Evolutionary conservation across 2,329 filamentous ascomycete species (phyloP), one percentile per base, ranked within the genome.

Genomic region (Westerdykella aurantiaca): DNA sequence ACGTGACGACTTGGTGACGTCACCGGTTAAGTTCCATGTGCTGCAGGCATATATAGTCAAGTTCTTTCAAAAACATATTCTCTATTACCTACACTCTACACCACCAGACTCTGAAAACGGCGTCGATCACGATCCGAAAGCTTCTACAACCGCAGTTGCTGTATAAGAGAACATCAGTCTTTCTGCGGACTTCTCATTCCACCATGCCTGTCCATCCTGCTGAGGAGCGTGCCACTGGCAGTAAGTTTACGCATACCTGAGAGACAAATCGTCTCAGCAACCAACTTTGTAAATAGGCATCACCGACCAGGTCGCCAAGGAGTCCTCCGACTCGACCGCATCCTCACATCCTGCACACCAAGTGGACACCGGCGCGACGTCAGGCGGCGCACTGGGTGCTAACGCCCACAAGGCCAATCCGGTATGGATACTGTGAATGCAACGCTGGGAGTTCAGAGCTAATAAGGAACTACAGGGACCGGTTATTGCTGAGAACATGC

Each of bases 291-390:
- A 9, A 5, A 1, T 37, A 72, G 69, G 60, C 66, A 62, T 72
- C 53, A 70, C 68, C 58, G 70, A 72, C 56, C 53, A 69, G 51
- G 61, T 72, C 38, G 69, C 69, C 42, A 72, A 72, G 55, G 69
- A 72, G 38, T 72, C 68, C 10, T 56, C 51, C 18, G 63, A 70
- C 58, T 69, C 66, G 17, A 71, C 51, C 45, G 69, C 69, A 10
- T 69, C 65, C 1, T 40, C 56, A 25, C 64, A 69, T 46, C 34
- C 46, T 23, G 45, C 62, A 14, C 70, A 71, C 58, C 46, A 68
- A 14, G 56, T 58, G 14, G 56, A 64, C 14, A 60, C 50, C 39
- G 50, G 54, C 21, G 63, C 59, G 21, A 64, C 60, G 12, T 63
- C 61, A 11, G 67, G 66, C 35, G 63, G 63, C 31, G 61, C 58